phyloP scores from a whole-genome alignment of 2,329 filamentous ascomycete genomes.

The Drechmeria coniospora region DNA sequence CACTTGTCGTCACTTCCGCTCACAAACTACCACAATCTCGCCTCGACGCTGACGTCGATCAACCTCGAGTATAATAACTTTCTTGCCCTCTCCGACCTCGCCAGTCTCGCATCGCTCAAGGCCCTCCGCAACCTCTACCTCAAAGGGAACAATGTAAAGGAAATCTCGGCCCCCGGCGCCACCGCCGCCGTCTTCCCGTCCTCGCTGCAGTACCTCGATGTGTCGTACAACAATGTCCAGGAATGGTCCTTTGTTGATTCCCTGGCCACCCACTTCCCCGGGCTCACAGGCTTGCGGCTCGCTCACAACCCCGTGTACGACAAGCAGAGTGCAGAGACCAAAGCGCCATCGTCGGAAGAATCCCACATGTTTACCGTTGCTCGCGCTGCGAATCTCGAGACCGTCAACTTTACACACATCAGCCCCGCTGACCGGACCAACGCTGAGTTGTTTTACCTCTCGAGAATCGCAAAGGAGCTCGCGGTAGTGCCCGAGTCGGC shows the following conservation, averaged over 20 bases:
- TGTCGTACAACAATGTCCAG: slow-evolving; percentile 56
- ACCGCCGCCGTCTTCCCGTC: slow-evolving; percentile 32
- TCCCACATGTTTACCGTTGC: slow-evolving; percentile 80
- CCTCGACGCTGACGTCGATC: slow-evolving; percentile 41
- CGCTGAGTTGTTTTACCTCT: slow-evolving; percentile 87
- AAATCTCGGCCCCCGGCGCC: slow-evolving; percentile 15
- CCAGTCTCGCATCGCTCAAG: slow-evolving; percentile 32
- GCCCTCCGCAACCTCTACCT: slow-evolving; percentile 49
- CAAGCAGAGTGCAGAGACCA: slow-evolving; percentile 26
- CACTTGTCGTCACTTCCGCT: slow-evolving; percentile 36
- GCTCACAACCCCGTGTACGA: slow-evolving; percentile 77
- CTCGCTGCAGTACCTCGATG: slow-evolving; percentile 48
- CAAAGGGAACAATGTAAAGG: slow-evolving; percentile 58
- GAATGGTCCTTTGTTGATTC: slow-evolving; percentile 62
- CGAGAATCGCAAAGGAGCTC: slow-evolving; percentile 64
- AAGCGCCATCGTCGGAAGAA: slow-evolving; percentile 49
- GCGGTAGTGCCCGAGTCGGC: slow-evolving; percentile 37
- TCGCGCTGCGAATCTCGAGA: slow-evolving; percentile 50
- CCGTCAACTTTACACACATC: slow-evolving; percentile 61
- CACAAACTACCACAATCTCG: slow-evolving; percentile 23
- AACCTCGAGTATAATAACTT: slow-evolving; percentile 63
- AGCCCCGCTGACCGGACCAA: slow-evolving; percentile 62
- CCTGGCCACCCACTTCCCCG: slow-evolving; percentile 54
- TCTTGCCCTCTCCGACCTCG: slow-evolving; percentile 39
- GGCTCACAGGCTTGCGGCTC: slow-evolving; percentile 59